Evolutionary conservation across 2,329 filamentous ascomycete species (phyloP), one percentile per base, ranked within the genome.

Genomic region (Arthrinium puccinioides): DNA sequence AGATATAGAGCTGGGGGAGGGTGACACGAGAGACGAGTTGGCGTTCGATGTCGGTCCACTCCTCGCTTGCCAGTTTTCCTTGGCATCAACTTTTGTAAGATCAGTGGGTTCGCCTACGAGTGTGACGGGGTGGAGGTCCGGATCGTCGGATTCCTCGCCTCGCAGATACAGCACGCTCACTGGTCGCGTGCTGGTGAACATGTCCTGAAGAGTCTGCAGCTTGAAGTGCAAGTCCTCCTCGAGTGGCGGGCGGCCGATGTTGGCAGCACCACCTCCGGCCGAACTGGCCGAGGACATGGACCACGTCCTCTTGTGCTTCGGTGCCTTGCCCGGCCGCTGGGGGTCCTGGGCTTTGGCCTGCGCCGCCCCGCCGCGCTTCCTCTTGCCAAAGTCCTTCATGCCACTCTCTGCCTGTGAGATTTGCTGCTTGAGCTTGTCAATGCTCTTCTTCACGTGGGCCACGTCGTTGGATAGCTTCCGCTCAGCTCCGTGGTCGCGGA

Each of bases 351-450:
- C 47, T 47, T 74, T 75, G n/a, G 45, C 41, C 16, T 62, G 60
- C 2, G 61, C 52, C 3, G 59, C 64, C 3, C 66, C 70, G 7
- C 67, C 66, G 27, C 72, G 66, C 58, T 82, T 82, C 38, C 79
- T 67, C 56, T 82, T 84, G 30, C 74, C 70, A 45, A 77, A 78
- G 44, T 83, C 78, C 52, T 82, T 83, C 51, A 80, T 68, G 0
- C 79, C 79, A 35, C 70, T 79, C 52, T 83, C 79, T 1, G 76
- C 75, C 53, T 96, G 88, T 0, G 83, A 71, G 42, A 96, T 92
- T 54, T 96, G 90, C 55, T 95, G 88, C 60, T 94, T 94, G 32
- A 96, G 67, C 62, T 96, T 97, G 54, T 96, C 90, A 49, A 97
- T 96, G 0, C 84, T 87, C 64, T 96, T 97, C 62, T 94, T 94